Percentiles rank a stretch among this genome's conserved stretches.
phyloP scores from a whole-genome alignment of 208 protist species.

The Leptomonas pyrrhocoris region DNA sequence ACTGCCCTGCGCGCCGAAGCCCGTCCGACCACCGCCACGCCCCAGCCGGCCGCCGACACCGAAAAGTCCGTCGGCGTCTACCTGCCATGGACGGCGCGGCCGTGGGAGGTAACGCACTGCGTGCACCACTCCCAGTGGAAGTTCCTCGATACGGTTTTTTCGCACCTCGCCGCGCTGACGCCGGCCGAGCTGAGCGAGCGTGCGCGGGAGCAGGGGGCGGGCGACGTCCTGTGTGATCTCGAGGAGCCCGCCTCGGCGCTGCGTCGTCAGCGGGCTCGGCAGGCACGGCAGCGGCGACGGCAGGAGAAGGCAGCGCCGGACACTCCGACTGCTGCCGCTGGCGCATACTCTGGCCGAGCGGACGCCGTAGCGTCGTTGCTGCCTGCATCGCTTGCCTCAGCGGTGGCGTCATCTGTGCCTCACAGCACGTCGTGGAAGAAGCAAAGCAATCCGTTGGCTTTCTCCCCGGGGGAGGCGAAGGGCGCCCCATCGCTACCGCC shows the following conservation, averaged over 20 bases:
- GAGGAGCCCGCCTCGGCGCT: constrained; percentile 52
- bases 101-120: constrained; percentile 51
- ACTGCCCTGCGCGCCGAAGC: neutral
- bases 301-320: neutral
- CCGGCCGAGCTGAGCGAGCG: constrained; percentile 41
- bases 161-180: constrained; percentile 44
- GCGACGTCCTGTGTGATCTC: constrained; percentile 55
- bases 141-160: constrained; percentile 57
- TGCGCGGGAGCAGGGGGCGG: constrained; percentile 40
- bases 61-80: constrained; percentile 23
- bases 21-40: neutral
- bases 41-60: neutral
- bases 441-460: neutral
- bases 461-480: neutral
- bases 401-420: neutral
- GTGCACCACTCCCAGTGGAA: constrained; percentile 53
- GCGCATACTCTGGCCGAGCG: neutral
- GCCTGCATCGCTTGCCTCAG: neutral
- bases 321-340: neutral
- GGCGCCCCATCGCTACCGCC: neutral
- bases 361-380: neutral
- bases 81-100: constrained; percentile 74
- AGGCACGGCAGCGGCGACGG: constrained; percentile 5
- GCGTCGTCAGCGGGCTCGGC: constrained; percentile 20
- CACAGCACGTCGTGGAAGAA: neutral